Base-by-base conservation (phyloP, 164 flowering plant genomes). In the Stephania cephalantha region DNA sequence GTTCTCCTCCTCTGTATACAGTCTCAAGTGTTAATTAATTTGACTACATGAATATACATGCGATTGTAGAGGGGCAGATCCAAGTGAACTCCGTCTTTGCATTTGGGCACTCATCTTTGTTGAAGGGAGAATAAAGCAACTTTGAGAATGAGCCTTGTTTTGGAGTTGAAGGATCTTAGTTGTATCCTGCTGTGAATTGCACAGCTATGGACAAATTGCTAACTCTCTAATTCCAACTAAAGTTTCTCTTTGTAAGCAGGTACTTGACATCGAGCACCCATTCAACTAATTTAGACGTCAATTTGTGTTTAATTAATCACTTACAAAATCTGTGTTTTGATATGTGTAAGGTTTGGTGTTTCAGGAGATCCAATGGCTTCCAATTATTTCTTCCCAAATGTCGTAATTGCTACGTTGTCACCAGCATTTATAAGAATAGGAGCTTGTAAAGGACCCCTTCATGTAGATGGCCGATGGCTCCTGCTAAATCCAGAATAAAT, bases 231-330 rank as follows among this genome's bases (percentile, higher is more conserved):
- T 3, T 97, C 96, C 83, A 95, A 82, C 78, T 92, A 93, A 81
- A 93, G 98, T 18, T 97, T 78, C 71, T 93, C 97, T 82, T 88
- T 95, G 69, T 87, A 95, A 15, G 91, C 97, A 65, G 99, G 99
- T 95, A 92, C 83, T 90, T 95, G 44, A 91, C 97, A 77, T 89
- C 94, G 61, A 90, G 10, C 77, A 84, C 92, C 61, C 97, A 94
- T 31, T 87, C 97, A 72, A 92, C 94, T 48, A 98, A 92, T 81
- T 88, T 93, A 25, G 98, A 93, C 98, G 93, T 95, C 25, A 25
- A 25, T 25, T 25, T 25, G 25, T 25, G 25, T 25, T 25, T 25
- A 25, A 25, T 25, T 25, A 78, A 78, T 89, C 91, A 75, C 81
- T 78, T 46, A 84, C 75, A 89, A 67, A 70, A 74, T 86, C 15